Evolutionary conservation across 495 filamentous ascomycete genomes (phyloP), one percentile per base, ranked within the genome.

Genomic region (Endocarpon pusillum): DNA sequence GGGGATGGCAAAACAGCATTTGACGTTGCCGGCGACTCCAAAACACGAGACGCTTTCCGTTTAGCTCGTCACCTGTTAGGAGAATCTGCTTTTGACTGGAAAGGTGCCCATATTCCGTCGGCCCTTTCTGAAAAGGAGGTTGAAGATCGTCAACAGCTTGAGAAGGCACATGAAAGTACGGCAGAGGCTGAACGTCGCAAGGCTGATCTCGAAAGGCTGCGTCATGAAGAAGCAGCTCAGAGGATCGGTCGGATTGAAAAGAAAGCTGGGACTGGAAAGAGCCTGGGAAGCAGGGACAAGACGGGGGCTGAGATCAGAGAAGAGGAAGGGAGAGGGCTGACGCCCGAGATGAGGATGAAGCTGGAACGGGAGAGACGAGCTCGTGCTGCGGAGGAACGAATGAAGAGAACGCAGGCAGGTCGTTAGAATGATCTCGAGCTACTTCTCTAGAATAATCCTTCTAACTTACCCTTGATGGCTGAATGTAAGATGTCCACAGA

Each of bases 1-100:
- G 49, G 45, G 7, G 66, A 71, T 22, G 79, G 75, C 14, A 78
- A 74, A 45, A 77, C 83, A 0, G 54, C 89, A 0, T 96, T 92
- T 49, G 83, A 91, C 25, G 67, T 96, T 3, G 71, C 81, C 7
- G 83, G 91, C 20, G 83, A 96, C 49, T 69, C 86, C 1, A 58
- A 75, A 2, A 93, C 85, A 0, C 71, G 89, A 1, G 87, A 96
- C 45, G 81, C 84, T 3, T 97, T 97, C 60, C 78, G 91, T 3
- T 66, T 94, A 16, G 83, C 85, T 1, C 75, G 89, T 6, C 78
- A 87, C 45, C 61, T 94, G 1, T 86, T 85, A 2, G 85, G 89
- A 46, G 42, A 51, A 15, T 28, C 32, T 3, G 52, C 48, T 3
- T 94, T 80, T 80, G 66, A 84, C 50, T 97, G 91, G 91, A 66